Evolutionary conservation across 2,329 filamentous ascomycete species (phyloP).

Genomic region (Alternaria gaisen): DNA sequence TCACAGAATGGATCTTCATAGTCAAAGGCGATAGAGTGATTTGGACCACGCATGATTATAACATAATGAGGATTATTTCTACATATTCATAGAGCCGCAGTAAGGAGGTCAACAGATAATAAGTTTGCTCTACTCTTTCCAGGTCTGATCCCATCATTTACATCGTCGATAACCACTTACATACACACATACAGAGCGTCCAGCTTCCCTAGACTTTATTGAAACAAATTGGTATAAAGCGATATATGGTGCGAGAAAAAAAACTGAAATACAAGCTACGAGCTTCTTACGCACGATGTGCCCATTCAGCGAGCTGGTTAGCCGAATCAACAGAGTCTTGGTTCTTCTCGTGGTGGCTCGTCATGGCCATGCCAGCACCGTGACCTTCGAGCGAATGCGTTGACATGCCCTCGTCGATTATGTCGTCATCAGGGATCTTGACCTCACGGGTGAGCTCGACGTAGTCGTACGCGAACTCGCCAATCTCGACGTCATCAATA

Average conservation of each 20-base stretch:
- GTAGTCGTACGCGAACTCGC: constrained; percentile 96
- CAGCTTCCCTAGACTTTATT: background rate
- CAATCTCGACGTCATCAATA: constrained; percentile 89
- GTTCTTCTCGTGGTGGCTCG: constrained; percentile 48
- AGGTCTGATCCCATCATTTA: background rate
- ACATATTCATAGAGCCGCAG: background rate
- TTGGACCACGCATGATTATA: background rate
- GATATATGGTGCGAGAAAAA: constrained; percentile 1
- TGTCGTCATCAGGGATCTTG: constrained; percentile 38
- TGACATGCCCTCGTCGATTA: constrained; percentile 46
- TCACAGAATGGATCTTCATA: background rate
- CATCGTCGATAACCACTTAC: constrained; percentile 2
- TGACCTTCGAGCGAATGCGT: constrained; percentile 43
- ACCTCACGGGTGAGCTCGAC: constrained; percentile 79
- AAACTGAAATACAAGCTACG: background rate
- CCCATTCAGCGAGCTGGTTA: constrained; percentile 48
- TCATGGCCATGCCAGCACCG: constrained; percentile 38
- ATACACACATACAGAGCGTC: constrained; percentile 4
- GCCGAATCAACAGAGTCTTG: constrained; percentile 49
- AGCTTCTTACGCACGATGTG: constrained; percentile 37
- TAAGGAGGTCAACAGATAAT: background rate
- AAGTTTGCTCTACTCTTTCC: background rate
- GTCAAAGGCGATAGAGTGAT: background rate
- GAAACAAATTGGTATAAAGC: constrained; percentile 23
- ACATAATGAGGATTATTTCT: background rate